Evolutionary conservation across 2,329 filamentous ascomycete species (phyloP).

Genomic region (Xylariaceae sp.): DNA sequence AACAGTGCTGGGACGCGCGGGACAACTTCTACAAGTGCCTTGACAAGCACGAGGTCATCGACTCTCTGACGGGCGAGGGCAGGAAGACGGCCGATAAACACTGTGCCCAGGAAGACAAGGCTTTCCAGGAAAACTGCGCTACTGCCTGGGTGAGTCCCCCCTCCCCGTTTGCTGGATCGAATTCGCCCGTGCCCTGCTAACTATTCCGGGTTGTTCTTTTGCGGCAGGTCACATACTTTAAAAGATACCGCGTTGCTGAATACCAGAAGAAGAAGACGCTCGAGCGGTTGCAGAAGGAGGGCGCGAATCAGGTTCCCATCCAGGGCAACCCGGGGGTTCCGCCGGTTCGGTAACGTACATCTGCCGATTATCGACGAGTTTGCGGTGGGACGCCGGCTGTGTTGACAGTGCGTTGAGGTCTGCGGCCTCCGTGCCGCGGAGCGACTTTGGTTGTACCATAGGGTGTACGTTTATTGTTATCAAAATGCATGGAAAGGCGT

Average conservation of each 20-base stretch:
- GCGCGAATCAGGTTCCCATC: constrained; percentile 55
- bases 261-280: constrained; percentile 77
- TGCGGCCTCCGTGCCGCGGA: neutral
- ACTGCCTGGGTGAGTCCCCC: constrained; percentile 72
- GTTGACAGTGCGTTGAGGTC: neutral
- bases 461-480: constrained; percentile 21
- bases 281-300: constrained; percentile 68
- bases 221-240: constrained; percentile 86
- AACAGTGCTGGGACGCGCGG: constrained; percentile 82
- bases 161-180: neutral
- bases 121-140: constrained; percentile 82
- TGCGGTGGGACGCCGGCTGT: neutral
- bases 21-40: constrained; percentile 87
- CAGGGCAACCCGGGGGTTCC: constrained; percentile 5
- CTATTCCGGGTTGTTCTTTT: neutral
- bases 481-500: constrained; percentile 22
- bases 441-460: constrained; percentile 17
- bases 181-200: too few species aligned
- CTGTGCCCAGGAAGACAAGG: constrained; percentile 56
- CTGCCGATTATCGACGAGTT: neutral
- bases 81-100: constrained; percentile 49
- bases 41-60: constrained; percentile 75
- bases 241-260: constrained; percentile 92
- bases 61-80: constrained; percentile 57
- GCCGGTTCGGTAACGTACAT: constrained; percentile 10